These are phyloP conservation scores for Datura wrightii DNA, from an alignment of 257 asterid species.

Conservation along the genomic window DNA sequence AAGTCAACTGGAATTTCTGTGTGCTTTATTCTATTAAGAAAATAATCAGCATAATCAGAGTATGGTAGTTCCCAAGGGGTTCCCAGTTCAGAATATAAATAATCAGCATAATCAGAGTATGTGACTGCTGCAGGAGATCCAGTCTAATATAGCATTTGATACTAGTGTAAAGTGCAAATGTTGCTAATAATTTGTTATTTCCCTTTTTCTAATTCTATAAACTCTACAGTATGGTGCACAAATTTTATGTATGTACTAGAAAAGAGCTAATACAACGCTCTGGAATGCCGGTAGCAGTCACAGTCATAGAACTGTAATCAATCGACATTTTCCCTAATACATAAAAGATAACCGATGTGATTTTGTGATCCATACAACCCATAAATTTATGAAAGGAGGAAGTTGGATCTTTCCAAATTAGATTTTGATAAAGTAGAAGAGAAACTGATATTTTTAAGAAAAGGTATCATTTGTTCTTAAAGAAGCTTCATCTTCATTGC, in stretches of 20 bases:
- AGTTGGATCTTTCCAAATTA: background rate
- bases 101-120: background rate
- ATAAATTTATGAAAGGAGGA: background rate
- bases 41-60: too few relatives aligned
- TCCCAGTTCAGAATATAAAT: too few relatives aligned
- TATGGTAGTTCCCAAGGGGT: too few relatives aligned
- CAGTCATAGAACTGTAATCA: slow-evolving; percentile 19
- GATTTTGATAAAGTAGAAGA: background rate
- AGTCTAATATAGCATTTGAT: slow-evolving; percentile 10
- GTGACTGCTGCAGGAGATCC: background rate
- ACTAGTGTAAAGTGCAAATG: slow-evolving; percentile 14
- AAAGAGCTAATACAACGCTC: background rate
- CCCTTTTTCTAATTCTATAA: background rate
- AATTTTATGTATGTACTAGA: background rate
- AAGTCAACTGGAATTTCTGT: background rate
- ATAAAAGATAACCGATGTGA: background rate
- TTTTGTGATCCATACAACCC: background rate
- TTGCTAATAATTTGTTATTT: background rate
- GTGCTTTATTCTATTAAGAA: background rate
- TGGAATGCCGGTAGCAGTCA: background rate
- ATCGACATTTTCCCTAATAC: background rate
- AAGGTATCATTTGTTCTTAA: background rate
- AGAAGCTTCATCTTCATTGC: background rate
- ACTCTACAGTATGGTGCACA: background rate
- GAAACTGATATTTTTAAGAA: background rate